These are phyloP conservation scores for Saposhnikovia divaricata DNA, from an alignment of 129 eudicot genomes.

Conservation along the genomic window DNA sequence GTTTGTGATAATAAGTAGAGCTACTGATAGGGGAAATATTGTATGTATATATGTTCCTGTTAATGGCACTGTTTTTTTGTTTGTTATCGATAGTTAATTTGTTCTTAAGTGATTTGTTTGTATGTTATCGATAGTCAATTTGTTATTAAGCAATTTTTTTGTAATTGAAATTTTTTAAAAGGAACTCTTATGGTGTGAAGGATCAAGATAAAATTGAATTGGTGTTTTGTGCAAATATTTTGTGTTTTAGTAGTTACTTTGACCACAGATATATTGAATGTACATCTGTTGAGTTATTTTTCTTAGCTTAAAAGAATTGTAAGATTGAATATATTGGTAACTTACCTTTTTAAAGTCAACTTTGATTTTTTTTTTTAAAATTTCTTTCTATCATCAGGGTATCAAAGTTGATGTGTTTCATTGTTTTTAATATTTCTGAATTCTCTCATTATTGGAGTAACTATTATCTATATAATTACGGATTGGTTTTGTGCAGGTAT, in stretches of 20 bases:
- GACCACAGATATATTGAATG: neutral
- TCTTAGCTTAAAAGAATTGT: neutral
- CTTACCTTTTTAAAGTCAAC: neutral
- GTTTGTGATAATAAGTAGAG: neutral
- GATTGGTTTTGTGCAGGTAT: constrained; percentile 34
- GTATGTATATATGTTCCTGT: neutral
- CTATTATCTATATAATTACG: neutral
- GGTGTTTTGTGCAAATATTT: neutral
- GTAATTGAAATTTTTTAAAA: neutral
- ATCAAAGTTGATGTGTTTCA: neutral
- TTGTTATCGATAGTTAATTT: neutral
- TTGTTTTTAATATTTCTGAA: neutral
- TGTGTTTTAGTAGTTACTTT: neutral
- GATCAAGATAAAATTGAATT: neutral
- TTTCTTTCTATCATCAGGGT: neutral
- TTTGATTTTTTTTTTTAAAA: neutral
- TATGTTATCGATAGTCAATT: neutral
- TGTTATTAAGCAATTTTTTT: no score
- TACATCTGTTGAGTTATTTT: neutral
- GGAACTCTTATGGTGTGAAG: no score
- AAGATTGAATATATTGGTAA: neutral
- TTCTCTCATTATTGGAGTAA: neutral
- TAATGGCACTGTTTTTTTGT: neutral
- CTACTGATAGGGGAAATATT: neutral
- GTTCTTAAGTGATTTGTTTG: neutral